Conservation (phyloP, 1,284 basidiomycete genomes). For the Psilocybe mexicana region DNA sequence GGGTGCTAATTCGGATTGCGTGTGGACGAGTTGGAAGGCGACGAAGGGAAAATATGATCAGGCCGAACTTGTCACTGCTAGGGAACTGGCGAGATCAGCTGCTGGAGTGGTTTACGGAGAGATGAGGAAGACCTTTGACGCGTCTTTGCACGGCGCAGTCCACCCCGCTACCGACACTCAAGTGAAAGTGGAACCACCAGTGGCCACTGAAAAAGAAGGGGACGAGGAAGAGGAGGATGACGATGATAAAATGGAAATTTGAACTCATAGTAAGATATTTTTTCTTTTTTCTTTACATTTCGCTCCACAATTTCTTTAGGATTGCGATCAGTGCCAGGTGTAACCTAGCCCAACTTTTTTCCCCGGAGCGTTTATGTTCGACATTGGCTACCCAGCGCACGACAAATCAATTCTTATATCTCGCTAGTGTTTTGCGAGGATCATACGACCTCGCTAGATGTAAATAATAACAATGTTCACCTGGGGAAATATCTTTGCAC, state of each 20-base stretch:
- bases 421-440: too few relatives aligned
- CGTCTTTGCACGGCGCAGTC: background rate
- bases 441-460: too few relatives aligned
- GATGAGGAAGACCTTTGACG: conserved; percentile 45
- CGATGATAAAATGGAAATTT: conserved; percentile 21
- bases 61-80: conserved; percentile 43
- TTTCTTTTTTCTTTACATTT: background rate
- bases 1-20: conserved; percentile 32
- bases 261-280: background rate
- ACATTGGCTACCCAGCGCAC: too few relatives aligned
- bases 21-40: conserved; percentile 60
- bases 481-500: too few relatives aligned
- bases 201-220: background rate
- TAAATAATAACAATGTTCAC: too few relatives aligned
- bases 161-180: background rate
- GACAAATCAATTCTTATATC: too few relatives aligned
- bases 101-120: conserved; percentile 46
- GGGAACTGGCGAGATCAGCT: conserved; percentile 45
- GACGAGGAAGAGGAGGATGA: conserved; percentile 3
- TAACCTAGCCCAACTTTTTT: too few relatives aligned
- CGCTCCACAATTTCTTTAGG: too few relatives aligned
- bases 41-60: conserved; percentile 38
- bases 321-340: too few relatives aligned
- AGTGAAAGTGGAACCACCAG: background rate
- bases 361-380: too few relatives aligned